Base-by-base conservation (phyloP, 176 grass and related monocot genomes). In the Puccinellia tenuiflora region DNA sequence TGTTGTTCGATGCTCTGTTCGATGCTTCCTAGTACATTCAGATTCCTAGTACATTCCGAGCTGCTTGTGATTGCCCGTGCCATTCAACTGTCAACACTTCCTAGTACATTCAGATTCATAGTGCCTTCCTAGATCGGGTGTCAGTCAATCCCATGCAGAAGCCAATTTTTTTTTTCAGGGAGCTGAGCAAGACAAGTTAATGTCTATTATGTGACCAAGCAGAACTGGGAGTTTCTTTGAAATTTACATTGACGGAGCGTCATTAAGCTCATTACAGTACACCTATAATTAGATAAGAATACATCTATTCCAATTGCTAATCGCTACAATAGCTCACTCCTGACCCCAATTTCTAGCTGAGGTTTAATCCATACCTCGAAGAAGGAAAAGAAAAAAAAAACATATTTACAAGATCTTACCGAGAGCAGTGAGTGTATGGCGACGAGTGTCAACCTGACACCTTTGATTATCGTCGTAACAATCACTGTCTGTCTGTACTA, bases 331-430 rank as follows among this genome's bases (percentile, higher is more conserved):
- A 31, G 60, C 15, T 82, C 52, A 85, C 77, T 81, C 47, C 66
- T 78, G 54, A 28, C 24, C 79, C 42, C 73, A 84, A 46, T 51
- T 78, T 79, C 73, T 88, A 88, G 39, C 70, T 78, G 57, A 68
- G 82, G 72, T 81, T 88, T 82, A 59, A 85, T 52, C 72, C 80
- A 86, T 76, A 68, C 71, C 53, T 53, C 48, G 17, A 48, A 10
- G 68, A 50, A 66, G 22, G 71, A 42, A 45, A 76, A 13, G 70
- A 22, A 76, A 86, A 68, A 79, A 35, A 78, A 89, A 72, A 65
- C 87, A 87, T 97, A 93, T 91, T 85, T 92, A 97, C 83, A 85
- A 13, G 42, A 85, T 46, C 30, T 88, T 77, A 74, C 82, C 37
- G 50, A 51, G 68, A 50, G 83, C 59, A 35, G 63, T 35, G 75